Conservation (phyloP, 176 grass and related monocot genomes). For the Oryza glumipatula region DNA sequence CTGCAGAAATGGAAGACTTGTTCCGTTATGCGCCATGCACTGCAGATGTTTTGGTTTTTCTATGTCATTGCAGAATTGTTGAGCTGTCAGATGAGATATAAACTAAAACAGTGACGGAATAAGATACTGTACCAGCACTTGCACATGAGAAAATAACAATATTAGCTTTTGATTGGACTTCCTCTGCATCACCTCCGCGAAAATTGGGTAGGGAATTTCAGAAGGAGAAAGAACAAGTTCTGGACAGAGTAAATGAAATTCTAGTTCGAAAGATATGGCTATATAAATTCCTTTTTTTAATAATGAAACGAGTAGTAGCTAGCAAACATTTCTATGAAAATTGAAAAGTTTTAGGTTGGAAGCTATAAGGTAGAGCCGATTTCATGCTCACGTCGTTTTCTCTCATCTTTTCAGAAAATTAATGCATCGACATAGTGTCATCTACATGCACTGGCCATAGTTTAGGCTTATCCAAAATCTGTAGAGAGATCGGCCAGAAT, state of each 20-base stretch:
- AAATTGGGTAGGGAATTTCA: not conserved
- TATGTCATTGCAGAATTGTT: not conserved
- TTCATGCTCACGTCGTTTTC: not conserved
- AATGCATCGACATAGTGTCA: not conserved
- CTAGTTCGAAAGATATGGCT: not conserved
- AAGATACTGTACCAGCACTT: not conserved
- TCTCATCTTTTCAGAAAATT: not conserved
- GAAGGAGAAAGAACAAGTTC: not conserved
- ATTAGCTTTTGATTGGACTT: not conserved
- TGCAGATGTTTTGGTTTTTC: not conserved
- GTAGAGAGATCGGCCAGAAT: not conserved
- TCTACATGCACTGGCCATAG: not conserved
- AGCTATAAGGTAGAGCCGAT: not conserved
- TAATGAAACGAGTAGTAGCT: not conserved
- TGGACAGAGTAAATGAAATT: not conserved
- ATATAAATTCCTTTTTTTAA: not conserved
- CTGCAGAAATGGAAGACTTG: not conserved
- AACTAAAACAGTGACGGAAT: not conserved
- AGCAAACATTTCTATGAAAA: not conserved
- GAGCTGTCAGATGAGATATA: not conserved
- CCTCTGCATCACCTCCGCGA: not conserved
- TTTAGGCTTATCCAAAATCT: conserved; percentile 30
- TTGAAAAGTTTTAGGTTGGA: not conserved
- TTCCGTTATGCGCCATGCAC: not conserved
- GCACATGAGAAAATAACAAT: not conserved